phyloP scores from a whole-genome alignment of 306 rosid species.

The Glycine soja region DNA sequence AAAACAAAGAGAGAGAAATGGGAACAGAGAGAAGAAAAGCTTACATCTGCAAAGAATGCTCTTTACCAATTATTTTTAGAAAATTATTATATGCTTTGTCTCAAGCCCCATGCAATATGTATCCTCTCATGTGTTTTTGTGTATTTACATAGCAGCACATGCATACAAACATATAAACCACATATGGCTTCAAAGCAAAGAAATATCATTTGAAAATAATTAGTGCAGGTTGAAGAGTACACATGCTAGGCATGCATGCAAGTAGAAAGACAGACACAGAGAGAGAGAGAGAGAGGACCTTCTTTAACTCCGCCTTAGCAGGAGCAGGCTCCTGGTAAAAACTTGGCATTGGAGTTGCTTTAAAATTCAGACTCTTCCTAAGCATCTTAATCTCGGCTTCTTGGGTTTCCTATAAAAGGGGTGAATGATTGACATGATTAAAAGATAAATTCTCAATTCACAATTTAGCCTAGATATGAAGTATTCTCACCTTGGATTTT shows the following conservation, averaged over 20 bases:
- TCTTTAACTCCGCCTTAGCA: slow-evolving; percentile 72
- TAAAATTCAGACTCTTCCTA: slow-evolving; percentile 72
- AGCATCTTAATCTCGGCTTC: slow-evolving; percentile 77
- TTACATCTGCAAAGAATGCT: slow-evolving; percentile 26
- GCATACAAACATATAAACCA: background rate
- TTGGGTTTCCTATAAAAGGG: slow-evolving; percentile 74
- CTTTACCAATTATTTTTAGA: slow-evolving; percentile 11
- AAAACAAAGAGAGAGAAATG: background rate
- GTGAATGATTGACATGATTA: slow-evolving; percentile 18
- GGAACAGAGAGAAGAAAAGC: slow-evolving; percentile 30
- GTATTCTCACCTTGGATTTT: slow-evolving; percentile 73
- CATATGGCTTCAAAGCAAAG: slow-evolving; percentile 28
- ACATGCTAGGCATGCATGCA: background rate
- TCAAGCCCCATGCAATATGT: slow-evolving; percentile 13
- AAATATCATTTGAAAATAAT: slow-evolving; percentile 10
- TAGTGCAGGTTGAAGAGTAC: slow-evolving; percentile 18
- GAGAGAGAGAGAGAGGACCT: slow-evolving; percentile 50
- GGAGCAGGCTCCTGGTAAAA: slow-evolving; percentile 82
- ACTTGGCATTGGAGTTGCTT: slow-evolving; percentile 82
- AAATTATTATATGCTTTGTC: slow-evolving; percentile 11
- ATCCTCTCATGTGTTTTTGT: background rate
- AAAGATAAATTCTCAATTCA: slow-evolving; percentile 30
- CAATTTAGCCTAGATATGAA: slow-evolving; percentile 35
- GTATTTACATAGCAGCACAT: slow-evolving; percentile 7
- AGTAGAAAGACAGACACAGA: background rate